Evolutionary conservation across 441 rosid genomes (phyloP), one percentile per base, ranked within the genome.

Genomic region (Populus hybrid): DNA sequence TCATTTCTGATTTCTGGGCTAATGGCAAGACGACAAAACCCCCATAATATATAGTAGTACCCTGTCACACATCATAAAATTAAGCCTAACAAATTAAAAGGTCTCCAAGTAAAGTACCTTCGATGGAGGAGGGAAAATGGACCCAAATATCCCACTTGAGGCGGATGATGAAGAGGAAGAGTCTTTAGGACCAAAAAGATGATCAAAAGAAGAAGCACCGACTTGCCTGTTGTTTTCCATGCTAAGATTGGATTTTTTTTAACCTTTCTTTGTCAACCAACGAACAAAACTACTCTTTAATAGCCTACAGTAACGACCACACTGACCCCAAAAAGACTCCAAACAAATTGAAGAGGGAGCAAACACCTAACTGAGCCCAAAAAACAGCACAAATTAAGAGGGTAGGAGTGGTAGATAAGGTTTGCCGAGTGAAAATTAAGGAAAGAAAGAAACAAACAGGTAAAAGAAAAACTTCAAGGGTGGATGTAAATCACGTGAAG

Each of bases 151-250:
- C n/a, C n/a, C n/a, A n/a, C n/a, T n/a, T n/a, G n/a, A n/a, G n/a
- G n/a, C n/a, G n/a, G n/a, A n/a, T n/a, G n/a, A n/a, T n/a, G n/a
- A n/a, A n/a, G n/a, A n/a, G n/a, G n/a, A n/a, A n/a, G n/a, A n/a
- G n/a, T n/a, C n/a, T n/a, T n/a, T n/a, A n/a, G n/a, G n/a, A n/a
- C n/a, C n/a, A n/a, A n/a, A n/a, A n/a, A n/a, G n/a, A n/a, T n/a
- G n/a, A n/a, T n/a, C n/a, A n/a, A n/a, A n/a, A n/a, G n/a, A n/a
- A 31, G 85, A 77, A 50, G 78, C 74, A 64, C 87, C 81, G 33
- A 29, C 77, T 73, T 79, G 85, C 72, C 68, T 84, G 76, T 80
- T 87, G 83, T 83, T 85, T 50, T 87, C 94, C 94, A 90, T 90
- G 50, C n/a, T 20, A 24, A 50, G n/a, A 61, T 14, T 4, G 9